Conservation (phyloP, 306 rosid genomes). For the Bauhinia variegata region DNA sequence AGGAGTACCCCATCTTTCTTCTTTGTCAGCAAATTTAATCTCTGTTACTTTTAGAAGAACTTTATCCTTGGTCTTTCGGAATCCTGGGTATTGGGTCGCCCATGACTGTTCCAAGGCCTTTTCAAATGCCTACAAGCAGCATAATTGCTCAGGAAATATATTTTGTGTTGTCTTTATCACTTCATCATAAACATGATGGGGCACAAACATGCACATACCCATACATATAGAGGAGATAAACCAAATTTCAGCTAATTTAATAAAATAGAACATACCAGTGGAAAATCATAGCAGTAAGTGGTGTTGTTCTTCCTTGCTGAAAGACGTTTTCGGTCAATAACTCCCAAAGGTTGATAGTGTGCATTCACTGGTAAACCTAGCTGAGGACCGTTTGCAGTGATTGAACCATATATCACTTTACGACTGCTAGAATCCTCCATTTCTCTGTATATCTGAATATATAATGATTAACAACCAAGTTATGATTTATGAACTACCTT, state of each 20-base stretch:
- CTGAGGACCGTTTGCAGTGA: slow-evolving; percentile 61
- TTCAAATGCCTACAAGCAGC: slow-evolving; percentile 77
- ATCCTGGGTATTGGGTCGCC: slow-evolving; percentile 57
- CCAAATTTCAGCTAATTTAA: slow-evolving; percentile 15
- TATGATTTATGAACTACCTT: slow-evolving; percentile 26
- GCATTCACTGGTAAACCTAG: slow-evolving; percentile 77
- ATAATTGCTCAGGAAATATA: slow-evolving; percentile 33
- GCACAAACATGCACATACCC: background rate
- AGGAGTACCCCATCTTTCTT: slow-evolving; percentile 85
- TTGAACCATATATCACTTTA: slow-evolving; percentile 70
- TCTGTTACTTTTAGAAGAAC: slow-evolving; percentile 70
- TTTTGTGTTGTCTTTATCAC: slow-evolving; percentile 27
- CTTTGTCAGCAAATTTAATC: slow-evolving; percentile 73
- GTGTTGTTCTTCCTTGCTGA: slow-evolving; percentile 86
- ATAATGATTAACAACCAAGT: slow-evolving; percentile 31
- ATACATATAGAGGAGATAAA: slow-evolving; percentile 6
- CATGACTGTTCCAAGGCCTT: slow-evolving; percentile 84
- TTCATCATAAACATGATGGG: slow-evolving; percentile 20
- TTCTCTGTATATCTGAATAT: slow-evolving; percentile 80
- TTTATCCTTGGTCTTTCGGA: slow-evolving; percentile 55
- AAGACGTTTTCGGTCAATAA: slow-evolving; percentile 79
- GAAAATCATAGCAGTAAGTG: slow-evolving; percentile 97
- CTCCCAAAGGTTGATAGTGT: slow-evolving; percentile 80
- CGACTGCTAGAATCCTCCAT: slow-evolving; percentile 62
- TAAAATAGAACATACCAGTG: slow-evolving; percentile 66